These are phyloP conservation scores for Arachis monticola DNA, from an alignment of 331 rosid genomes.

Conservation along the genomic window DNA sequence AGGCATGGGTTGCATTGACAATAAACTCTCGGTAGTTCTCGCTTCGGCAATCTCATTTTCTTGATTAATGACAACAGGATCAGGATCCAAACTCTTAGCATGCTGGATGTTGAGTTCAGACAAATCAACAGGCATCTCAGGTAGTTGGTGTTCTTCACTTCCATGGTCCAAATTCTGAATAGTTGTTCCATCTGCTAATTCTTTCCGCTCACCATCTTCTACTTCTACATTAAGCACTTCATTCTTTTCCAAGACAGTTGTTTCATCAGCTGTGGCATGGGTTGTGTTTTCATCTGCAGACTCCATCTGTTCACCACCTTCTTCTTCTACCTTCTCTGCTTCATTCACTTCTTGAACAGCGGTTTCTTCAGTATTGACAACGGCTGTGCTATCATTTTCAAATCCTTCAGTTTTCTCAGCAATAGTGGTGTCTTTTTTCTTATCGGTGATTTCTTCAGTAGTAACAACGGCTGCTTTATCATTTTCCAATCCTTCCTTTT, in stretches of 20 bases:
- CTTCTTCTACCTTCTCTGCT: conserved; percentile 35
- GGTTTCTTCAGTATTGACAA: too few relatives aligned
- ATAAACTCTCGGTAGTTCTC: conserved; percentile 36
- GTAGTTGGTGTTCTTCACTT: conserved; percentile 42
- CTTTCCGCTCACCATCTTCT: conserved; percentile 40
- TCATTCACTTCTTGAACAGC: conserved; percentile 36
- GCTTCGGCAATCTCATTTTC: conserved; percentile 46
- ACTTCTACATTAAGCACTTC: conserved; percentile 37
- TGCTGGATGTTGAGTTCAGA: conserved; percentile 45
- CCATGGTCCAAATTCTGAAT: conserved; percentile 38
- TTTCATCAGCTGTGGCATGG: conserved; percentile 41
- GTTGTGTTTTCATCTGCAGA: conserved; percentile 41
- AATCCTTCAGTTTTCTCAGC: neutral
- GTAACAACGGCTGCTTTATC: too few relatives aligned
- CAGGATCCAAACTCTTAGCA: conserved; percentile 39
- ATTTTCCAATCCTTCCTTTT: too few relatives aligned
- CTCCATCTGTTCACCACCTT: conserved; percentile 38
- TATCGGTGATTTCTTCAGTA: too few relatives aligned
- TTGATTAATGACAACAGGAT: conserved; percentile 41
- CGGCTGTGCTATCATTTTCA: too few relatives aligned
- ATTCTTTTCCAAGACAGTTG: conserved; percentile 38
- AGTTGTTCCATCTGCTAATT: conserved; percentile 39
- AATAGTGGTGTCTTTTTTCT: too few relatives aligned
- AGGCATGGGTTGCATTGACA: conserved; percentile 35
- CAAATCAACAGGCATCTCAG: conserved; percentile 42